phyloP scores from a whole-genome alignment of 2,329 filamentous ascomycete species.

The Exophiala xenobiotica region DNA sequence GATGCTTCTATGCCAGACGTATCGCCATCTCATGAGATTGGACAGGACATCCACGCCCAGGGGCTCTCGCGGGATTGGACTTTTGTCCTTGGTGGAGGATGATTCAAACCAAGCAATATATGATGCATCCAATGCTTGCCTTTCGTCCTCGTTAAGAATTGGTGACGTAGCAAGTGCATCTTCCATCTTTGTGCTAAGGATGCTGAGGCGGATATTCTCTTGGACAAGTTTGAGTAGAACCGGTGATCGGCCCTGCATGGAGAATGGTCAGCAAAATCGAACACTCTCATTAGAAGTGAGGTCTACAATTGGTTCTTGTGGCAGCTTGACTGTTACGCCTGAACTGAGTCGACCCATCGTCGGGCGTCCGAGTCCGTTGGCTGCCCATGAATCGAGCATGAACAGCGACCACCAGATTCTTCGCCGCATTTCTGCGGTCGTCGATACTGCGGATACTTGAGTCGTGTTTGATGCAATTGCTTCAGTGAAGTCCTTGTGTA shows the following conservation, averaged over 20 bases:
- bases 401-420: constrained; percentile 75
- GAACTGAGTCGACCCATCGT: constrained; percentile 67
- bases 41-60: constrained; percentile 20
- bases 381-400: constrained; percentile 72
- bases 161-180: constrained; percentile 70
- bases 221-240: constrained; percentile 36
- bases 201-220: constrained; percentile 76
- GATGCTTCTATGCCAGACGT: constrained; percentile 73
- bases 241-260: constrained; percentile 7
- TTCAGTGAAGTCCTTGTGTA: constrained; percentile 64
- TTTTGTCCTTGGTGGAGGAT: constrained; percentile 59
- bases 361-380: constrained; percentile 69
- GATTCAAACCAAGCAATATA: constrained; percentile 69
- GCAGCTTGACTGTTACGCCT: constrained; percentile 64
- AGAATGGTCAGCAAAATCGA: no score
- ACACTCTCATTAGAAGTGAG: no score
- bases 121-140: constrained; percentile 64
- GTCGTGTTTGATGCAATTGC: constrained; percentile 43
- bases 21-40: constrained; percentile 75
- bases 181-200: constrained; percentile 74
- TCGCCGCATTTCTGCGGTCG: constrained; percentile 56
- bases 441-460: constrained; percentile 51
- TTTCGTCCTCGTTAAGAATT: constrained; percentile 64
- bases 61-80: constrained; percentile 49
- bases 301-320: constrained; percentile 53